A percentile compares a stretch with the other conserved stretches of the same genome.
Conservation (phyloP, 352 stramenopile genomes). For the Phytophthora fragariae region DNA sequence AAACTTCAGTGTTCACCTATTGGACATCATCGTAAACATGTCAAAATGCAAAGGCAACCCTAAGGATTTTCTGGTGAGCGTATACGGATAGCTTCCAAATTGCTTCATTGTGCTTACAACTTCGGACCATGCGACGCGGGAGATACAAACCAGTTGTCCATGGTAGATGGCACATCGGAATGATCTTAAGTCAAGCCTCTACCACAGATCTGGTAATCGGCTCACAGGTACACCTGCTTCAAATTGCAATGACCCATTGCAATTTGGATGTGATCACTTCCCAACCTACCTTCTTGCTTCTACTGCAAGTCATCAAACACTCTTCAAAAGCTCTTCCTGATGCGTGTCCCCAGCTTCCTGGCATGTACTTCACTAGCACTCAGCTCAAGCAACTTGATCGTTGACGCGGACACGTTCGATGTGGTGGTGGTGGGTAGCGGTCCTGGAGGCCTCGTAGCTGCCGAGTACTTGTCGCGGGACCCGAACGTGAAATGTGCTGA, state of each 20-base stretch:
- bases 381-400: neutral
- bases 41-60: no score
- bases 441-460: conserved; percentile 60
- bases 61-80: neutral
- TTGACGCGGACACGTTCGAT: conserved; percentile 45
- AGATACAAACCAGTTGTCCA: conserved; percentile 8
- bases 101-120: conserved; percentile 10
- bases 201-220: conserved; percentile 8
- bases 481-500: conserved; percentile 53
- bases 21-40: no score
- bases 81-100: neutral
- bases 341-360: conserved; percentile 2
- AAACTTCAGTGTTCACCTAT: neutral
- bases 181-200: conserved; percentile 12
- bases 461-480: conserved; percentile 67
- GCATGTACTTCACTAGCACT: conserved; percentile 6
- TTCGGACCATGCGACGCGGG: conserved; percentile 2
- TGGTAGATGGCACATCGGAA: conserved; percentile 7
- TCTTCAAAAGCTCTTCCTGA: neutral
- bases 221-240: neutral
- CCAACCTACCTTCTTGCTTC: conserved; percentile 5
- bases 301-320: neutral
- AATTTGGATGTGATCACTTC: conserved; percentile 2
- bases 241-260: neutral
- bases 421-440: conserved; percentile 63